phyloP scores from a whole-genome alignment of 257 asterid genomes.

The Coffea canephora region DNA sequence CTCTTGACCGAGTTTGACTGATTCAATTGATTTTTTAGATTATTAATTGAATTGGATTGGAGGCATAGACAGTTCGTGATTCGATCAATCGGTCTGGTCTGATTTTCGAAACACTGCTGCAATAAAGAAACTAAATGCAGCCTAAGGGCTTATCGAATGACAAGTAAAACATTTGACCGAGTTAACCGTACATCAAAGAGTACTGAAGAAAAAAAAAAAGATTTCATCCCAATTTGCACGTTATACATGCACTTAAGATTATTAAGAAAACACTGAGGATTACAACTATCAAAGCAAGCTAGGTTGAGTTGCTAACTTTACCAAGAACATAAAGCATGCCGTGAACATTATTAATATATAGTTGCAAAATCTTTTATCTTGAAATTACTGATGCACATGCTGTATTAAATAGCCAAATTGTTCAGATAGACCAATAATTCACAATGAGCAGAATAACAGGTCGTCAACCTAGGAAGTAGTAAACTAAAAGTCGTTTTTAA shows the following conservation, averaged over 20 bases:
- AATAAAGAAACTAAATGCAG: background rate
- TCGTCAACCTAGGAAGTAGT: slow-evolving; percentile 2
- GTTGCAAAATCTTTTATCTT: background rate
- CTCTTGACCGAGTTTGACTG: too few relatives aligned
- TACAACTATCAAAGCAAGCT: background rate
- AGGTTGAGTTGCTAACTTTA: background rate
- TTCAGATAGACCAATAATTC: background rate
- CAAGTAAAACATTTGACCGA: background rate
- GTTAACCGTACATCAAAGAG: background rate
- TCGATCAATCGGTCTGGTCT: too few relatives aligned
- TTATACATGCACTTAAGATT: background rate
- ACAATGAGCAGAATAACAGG: background rate
- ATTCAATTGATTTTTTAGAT: too few relatives aligned
- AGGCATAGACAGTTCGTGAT: too few relatives aligned
- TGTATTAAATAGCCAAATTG: background rate
- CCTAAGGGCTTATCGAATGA: background rate
- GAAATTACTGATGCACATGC: background rate
- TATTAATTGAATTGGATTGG: too few relatives aligned
- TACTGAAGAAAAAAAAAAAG: background rate
- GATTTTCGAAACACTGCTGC: too few relatives aligned
- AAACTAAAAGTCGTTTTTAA: background rate
- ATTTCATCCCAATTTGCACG: background rate
- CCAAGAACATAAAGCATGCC: background rate
- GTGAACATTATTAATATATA: background rate
- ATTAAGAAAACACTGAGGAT: background rate